These are phyloP conservation scores for Crinitomyces ghanaensis DNA, from an alignment of 805 yeast species.

Conservation along the genomic window DNA sequence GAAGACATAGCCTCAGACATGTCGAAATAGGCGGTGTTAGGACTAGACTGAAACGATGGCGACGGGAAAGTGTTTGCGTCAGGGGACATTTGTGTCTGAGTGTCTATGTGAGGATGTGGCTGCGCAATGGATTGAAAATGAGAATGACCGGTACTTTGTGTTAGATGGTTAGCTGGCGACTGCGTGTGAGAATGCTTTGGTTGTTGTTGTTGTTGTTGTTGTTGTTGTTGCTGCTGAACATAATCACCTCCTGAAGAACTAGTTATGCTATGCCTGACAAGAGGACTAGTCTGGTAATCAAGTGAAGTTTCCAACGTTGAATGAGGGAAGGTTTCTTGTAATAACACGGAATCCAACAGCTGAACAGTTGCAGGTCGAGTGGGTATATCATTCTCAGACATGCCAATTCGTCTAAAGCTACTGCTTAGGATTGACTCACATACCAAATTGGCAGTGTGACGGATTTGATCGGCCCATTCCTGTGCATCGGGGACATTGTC, in stretches of 20 bases:
- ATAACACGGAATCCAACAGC: too few relatives aligned
- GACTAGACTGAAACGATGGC: background rate
- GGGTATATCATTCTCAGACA: too few relatives aligned
- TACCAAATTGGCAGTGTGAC: slow-evolving; percentile 16
- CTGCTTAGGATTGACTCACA: slow-evolving; percentile 13
- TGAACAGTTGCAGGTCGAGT: too few relatives aligned
- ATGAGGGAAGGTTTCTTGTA: too few relatives aligned
- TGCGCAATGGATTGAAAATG: background rate
- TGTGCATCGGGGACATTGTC: slow-evolving; percentile 19
- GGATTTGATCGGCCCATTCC: slow-evolving; percentile 22
- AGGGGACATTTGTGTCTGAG: background rate
- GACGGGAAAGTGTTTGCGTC: background rate
- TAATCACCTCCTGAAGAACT: too few relatives aligned
- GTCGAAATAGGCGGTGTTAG: slow-evolving; percentile 10
- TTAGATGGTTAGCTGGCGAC: background rate
- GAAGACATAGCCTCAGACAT: slow-evolving; percentile 12
- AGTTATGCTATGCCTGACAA: too few relatives aligned
- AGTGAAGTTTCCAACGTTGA: too few relatives aligned
- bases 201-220: slow-evolving; percentile 1
- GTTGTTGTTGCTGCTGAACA: background rate
- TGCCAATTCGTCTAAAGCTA: slow-evolving; percentile 9
- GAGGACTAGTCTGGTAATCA: too few relatives aligned
- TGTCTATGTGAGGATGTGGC: background rate
- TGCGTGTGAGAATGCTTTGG: slow-evolving; percentile 2
- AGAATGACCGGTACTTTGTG: background rate